Conservation (phyloP, 768 basidiomycete genomes). For the Galerina sulciceps region DNA sequence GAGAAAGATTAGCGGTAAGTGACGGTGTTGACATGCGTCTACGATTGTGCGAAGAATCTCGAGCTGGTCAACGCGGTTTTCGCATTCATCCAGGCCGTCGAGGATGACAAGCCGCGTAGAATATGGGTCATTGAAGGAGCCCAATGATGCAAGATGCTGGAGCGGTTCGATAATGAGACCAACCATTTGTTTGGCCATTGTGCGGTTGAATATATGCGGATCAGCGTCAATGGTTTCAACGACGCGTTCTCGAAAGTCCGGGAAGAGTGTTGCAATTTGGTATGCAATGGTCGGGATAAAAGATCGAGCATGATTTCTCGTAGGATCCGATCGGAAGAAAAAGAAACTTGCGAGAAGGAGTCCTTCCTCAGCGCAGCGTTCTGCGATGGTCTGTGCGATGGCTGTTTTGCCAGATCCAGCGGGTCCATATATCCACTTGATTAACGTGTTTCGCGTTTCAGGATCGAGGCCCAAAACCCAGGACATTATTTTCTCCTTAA, state of each 20-base stretch:
- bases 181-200: constrained; percentile 15
- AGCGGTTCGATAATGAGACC: constrained; percentile 19
- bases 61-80: neutral
- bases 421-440: constrained; percentile 17
- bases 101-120: constrained; percentile 1
- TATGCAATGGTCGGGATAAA: constrained; percentile 35
- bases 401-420: constrained; percentile 19
- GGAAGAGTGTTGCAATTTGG: constrained; percentile 24
- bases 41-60: neutral
- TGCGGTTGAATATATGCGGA: constrained; percentile 18
- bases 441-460: neutral
- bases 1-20: constrained; percentile 4
- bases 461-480: neutral
- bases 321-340: constrained; percentile 31
- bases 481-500: constrained; percentile 9
- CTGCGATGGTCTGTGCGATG: constrained; percentile 11
- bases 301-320: constrained; percentile 23
- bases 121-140: constrained; percentile 12
- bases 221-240: constrained; percentile 14
- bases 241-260: constrained; percentile 4
- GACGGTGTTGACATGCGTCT: neutral
- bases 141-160: constrained; percentile 14
- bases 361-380: constrained; percentile 14
- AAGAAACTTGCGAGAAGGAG: constrained; percentile 39
- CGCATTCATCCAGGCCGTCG: constrained; percentile 30